phyloP scores from a whole-genome alignment of 1,284 basidiomycete genomes.

The Cutaneotrichosporon daszewskae region DNA sequence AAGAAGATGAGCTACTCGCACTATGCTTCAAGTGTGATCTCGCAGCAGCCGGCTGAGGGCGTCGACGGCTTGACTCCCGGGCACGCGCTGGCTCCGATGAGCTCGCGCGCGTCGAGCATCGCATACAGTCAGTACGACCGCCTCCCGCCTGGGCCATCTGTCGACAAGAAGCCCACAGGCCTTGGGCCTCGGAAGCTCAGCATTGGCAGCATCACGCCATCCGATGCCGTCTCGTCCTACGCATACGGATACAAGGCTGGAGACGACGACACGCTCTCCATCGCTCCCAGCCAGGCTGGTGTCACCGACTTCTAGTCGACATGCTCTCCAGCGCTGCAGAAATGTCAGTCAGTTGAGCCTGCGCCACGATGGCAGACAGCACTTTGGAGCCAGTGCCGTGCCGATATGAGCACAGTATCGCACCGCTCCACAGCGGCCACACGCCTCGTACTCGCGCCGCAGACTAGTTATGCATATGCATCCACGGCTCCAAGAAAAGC shows the following conservation, averaged over 20 bases:
- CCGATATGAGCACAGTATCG: too few species aligned
- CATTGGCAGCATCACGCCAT: conserved; percentile 62
- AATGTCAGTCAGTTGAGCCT: too few species aligned
- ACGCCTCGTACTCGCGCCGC: too few species aligned
- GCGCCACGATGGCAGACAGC: too few species aligned
- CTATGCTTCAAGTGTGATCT: conserved; percentile 85
- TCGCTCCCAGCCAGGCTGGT: conserved; percentile 47
- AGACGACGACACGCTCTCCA: conserved; percentile 45
- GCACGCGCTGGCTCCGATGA: conserved; percentile 14
- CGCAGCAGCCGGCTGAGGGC: conserved; percentile 71
- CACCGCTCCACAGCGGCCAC: too few species aligned
- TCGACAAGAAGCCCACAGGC: conserved; percentile 16
- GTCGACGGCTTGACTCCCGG: conserved; percentile 34
- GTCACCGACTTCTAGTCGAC: conserved; percentile 46
- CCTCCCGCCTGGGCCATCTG: conserved; percentile 46
- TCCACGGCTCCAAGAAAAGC: conserved; percentile 9
- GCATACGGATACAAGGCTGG: conserved; percentile 46
- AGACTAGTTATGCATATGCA: conserved; percentile 16
- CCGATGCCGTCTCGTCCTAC: conserved; percentile 40
- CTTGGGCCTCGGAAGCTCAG: conserved; percentile 55
- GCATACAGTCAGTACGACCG: conserved; percentile 76
- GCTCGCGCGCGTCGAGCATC: conserved; percentile 50
- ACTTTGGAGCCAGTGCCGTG: too few species aligned
- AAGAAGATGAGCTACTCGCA: conserved; percentile 60
- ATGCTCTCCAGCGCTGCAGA: too few species aligned